Conservation (phyloP, 495 filamentous ascomycete genomes). For the Tetracladium marchalianum region DNA sequence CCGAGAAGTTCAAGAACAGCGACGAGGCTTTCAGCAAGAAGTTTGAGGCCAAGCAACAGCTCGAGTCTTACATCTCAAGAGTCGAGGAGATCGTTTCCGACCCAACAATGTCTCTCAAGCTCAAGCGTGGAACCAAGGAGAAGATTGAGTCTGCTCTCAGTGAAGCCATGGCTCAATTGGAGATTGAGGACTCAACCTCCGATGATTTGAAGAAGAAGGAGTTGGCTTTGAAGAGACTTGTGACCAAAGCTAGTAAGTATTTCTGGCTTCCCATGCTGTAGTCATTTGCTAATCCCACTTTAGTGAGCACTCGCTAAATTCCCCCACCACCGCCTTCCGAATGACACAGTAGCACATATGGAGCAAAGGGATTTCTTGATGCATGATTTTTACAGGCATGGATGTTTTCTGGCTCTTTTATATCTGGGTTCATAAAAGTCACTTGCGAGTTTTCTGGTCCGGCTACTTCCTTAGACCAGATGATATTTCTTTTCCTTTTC, state of each 20-base stretch:
- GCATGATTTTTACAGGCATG: slow-evolving; percentile 19
- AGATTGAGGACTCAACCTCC: slow-evolving; percentile 76
- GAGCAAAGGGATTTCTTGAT: slow-evolving; percentile 15
- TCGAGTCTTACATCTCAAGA: slow-evolving; percentile 97
- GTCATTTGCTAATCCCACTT: too few species aligned
- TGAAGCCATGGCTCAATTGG: slow-evolving; percentile 79
- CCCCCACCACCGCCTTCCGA: slow-evolving; percentile 1
- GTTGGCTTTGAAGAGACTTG: slow-evolving; percentile 90
- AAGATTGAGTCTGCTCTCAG: slow-evolving; percentile 93
- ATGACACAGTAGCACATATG: slow-evolving; percentile 6
- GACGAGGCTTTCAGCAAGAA: slow-evolving; percentile 99
- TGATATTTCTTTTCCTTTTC: slow-evolving; percentile 11
- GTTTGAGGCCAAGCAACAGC: slow-evolving; percentile 96
- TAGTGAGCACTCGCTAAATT: slow-evolving; percentile 7
- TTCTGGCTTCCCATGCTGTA: neutral
- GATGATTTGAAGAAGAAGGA: slow-evolving; percentile 99
- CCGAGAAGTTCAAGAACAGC: slow-evolving; percentile 96
- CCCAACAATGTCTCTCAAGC: slow-evolving; percentile 88
- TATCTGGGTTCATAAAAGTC: slow-evolving; percentile 19
- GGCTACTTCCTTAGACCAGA: slow-evolving; percentile 12
- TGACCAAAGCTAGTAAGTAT: slow-evolving; percentile 67
- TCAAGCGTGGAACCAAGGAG: slow-evolving; percentile 98
- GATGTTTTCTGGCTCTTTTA: slow-evolving; percentile 21
- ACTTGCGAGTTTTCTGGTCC: slow-evolving; percentile 14
- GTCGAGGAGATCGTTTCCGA: slow-evolving; percentile 98